Evolutionary conservation across 495 filamentous ascomycete genomes (phyloP).

Genomic region (Podospora didyma): DNA sequence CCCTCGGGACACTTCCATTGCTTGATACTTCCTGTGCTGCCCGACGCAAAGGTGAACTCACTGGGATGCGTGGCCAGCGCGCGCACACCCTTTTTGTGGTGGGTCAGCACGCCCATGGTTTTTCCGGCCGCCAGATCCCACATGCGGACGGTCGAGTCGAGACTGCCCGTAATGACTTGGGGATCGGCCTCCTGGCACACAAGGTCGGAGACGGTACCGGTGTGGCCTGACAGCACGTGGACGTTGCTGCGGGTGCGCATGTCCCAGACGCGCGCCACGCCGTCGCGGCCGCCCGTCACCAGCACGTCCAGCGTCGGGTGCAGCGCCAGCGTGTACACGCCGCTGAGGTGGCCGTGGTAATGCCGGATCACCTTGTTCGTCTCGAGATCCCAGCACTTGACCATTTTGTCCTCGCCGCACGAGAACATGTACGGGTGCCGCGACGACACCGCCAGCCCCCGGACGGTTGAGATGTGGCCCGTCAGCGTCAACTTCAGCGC

Average conservation of each 20-base stretch:
- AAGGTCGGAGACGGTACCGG: conserved; percentile 79
- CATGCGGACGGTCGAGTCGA: conserved; percentile 87
- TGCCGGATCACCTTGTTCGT: conserved; percentile 98
- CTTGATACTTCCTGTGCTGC: conserved; percentile 90
- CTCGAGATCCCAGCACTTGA: conserved; percentile 99
- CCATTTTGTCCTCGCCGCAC: conserved; percentile 99
- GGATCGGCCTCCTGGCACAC: conserved; percentile 96
- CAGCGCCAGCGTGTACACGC: conserved; percentile 86
- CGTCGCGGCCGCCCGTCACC: conserved; percentile 92
- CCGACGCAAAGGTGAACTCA: conserved; percentile 95
- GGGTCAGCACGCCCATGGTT: conserved; percentile 91
- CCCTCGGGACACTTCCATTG: conserved; percentile 99
- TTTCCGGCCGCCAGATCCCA: conserved; percentile 98
- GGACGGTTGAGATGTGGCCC: conserved; percentile 94
- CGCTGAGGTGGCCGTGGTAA: conserved; percentile 95
- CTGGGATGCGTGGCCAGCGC: conserved; percentile 80
- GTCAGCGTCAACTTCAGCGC: conserved; percentile 81
- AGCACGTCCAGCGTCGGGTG: conserved; percentile 94
- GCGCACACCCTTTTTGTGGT: conserved; percentile 97
- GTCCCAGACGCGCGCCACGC: conserved; percentile 94
- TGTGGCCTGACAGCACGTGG: conserved; percentile 89
- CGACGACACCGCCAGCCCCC: conserved; percentile 88
- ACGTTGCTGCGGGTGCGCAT: conserved; percentile 96
- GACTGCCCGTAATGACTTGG: conserved; percentile 85
- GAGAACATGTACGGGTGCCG: conserved; percentile 97